Percentiles rank a stretch among this genome's conserved stretches.
Conservation (phyloP, 305 asterid species). For the Monarda citriodora region DNA sequence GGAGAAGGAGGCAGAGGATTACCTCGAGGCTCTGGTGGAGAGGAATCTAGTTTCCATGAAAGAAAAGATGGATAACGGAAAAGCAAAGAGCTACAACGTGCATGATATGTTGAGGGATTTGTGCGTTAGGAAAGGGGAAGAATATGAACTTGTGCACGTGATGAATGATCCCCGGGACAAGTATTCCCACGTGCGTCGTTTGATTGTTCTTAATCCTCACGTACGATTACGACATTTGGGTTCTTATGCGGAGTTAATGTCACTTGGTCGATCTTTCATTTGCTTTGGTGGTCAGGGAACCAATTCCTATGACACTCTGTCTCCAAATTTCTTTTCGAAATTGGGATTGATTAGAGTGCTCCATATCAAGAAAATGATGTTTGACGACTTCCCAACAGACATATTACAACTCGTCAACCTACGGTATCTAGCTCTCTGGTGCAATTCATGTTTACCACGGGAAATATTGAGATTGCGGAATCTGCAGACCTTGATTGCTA, state of each 20-base stretch:
- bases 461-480: background rate
- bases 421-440: background rate
- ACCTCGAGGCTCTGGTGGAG: background rate
- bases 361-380: background rate
- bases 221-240: too few relatives aligned
- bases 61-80: background rate
- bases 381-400: background rate
- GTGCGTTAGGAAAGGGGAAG: background rate
- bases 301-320: background rate
- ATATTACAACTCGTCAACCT: background rate
- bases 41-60: background rate
- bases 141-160: background rate
- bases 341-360: background rate
- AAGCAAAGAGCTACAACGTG: background rate
- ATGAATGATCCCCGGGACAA: background rate
- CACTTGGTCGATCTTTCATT: background rate
- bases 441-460: background rate
- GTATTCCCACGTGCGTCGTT: background rate
- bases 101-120: background rate
- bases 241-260: background rate
- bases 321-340: too few relatives aligned
- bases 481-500: background rate
- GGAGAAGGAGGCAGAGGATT: background rate
- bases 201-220: background rate
- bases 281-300: background rate